phyloP scores from a whole-genome alignment of 2,329 filamentous ascomycete species.

The Colletotrichum coccodes region DNA sequence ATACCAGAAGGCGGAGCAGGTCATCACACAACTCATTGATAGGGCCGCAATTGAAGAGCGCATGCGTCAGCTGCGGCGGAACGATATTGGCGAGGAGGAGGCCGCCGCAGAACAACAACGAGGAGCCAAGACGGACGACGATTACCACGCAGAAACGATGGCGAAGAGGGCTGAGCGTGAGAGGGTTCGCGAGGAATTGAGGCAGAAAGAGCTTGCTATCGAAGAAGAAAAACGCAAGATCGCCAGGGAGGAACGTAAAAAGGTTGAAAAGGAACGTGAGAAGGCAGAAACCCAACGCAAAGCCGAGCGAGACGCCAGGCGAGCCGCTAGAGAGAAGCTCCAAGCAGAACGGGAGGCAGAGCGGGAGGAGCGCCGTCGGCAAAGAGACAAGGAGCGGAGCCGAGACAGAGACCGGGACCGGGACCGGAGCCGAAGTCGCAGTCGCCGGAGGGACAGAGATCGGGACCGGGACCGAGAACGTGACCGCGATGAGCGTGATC shows the following conservation, averaged over 20 bases:
- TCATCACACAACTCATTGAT: conserved; percentile 73
- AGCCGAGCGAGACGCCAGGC: conserved; percentile 60
- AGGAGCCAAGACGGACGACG: conserved; percentile 78
- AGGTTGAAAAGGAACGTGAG: conserved; percentile 58
- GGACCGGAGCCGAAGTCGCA: conserved; percentile 38
- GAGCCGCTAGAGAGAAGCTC: conserved; percentile 52
- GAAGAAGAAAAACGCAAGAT: conserved; percentile 71
- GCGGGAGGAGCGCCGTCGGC: conserved; percentile 61
- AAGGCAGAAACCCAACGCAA: conserved; percentile 61
- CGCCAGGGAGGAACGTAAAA: conserved; percentile 65
- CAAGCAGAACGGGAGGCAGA: conserved; percentile 61
- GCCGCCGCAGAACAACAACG: conserved; percentile 72
- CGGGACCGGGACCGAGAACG: conserved; percentile 43
- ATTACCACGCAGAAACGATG: conserved; percentile 76
- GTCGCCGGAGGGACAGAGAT: conserved; percentile 37
- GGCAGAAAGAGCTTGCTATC: conserved; percentile 67
- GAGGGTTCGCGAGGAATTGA: conserved; percentile 68
- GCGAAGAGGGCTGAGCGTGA: conserved; percentile 69
- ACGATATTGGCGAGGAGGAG: conserved; percentile 75
- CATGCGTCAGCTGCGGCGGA: conserved; percentile 74
- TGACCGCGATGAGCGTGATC: conserved; percentile 42
- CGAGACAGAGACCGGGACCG: conserved; percentile 49
- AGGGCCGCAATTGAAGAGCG: conserved; percentile 73
- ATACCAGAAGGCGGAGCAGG: conserved; percentile 76
- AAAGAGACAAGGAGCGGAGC: conserved; percentile 53